phyloP scores from a whole-genome alignment of 495 filamentous ascomycete species.

The Hypoxylon trugodes region DNA sequence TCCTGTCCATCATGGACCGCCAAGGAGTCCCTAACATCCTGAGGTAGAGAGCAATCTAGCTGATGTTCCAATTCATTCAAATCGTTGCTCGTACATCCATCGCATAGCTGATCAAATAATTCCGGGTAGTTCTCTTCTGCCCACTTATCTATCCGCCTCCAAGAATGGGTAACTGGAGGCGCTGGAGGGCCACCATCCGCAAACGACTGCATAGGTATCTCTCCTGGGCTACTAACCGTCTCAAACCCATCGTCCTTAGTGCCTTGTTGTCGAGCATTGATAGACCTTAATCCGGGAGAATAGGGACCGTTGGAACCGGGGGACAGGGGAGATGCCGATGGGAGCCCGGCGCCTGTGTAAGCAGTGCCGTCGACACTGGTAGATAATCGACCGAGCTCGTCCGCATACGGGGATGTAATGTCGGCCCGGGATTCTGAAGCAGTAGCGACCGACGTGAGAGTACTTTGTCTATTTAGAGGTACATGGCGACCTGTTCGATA shows the following conservation, averaged over 20 bases:
- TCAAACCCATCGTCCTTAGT: conserved; percentile 70
- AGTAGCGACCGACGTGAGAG: conserved; percentile 80
- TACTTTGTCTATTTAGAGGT: conserved; percentile 73
- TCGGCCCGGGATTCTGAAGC: conserved; percentile 80
- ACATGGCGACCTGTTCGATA: conserved; percentile 84
- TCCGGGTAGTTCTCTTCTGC: conserved; percentile 94
- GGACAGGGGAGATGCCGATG: conserved; percentile 67
- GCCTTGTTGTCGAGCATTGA: conserved; percentile 65
- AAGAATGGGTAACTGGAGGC: conserved; percentile 86
- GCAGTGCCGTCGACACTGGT: conserved; percentile 57
- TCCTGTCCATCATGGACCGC: conserved; percentile 95
- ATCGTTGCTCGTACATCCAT: conserved; percentile 91
- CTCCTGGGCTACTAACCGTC: conserved; percentile 70
- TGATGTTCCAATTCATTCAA: conserved; percentile 97
- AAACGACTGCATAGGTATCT: conserved; percentile 98
- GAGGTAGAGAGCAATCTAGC: conserved; percentile 90
- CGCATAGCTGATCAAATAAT: conserved; percentile 89
- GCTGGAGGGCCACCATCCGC: conserved; percentile 88
- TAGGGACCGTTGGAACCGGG: conserved; percentile 76
- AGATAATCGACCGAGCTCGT: conserved; percentile 68
- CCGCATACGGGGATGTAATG: conserved; percentile 75
- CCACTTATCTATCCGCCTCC: conserved; percentile 94
- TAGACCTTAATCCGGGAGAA: conserved; percentile 87
- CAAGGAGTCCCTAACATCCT: conserved; percentile 92
- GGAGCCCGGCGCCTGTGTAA: conserved; percentile 52